phyloP scores from a whole-genome alignment of 495 filamentous ascomycete genomes.

The Tuber umbilicatum region DNA sequence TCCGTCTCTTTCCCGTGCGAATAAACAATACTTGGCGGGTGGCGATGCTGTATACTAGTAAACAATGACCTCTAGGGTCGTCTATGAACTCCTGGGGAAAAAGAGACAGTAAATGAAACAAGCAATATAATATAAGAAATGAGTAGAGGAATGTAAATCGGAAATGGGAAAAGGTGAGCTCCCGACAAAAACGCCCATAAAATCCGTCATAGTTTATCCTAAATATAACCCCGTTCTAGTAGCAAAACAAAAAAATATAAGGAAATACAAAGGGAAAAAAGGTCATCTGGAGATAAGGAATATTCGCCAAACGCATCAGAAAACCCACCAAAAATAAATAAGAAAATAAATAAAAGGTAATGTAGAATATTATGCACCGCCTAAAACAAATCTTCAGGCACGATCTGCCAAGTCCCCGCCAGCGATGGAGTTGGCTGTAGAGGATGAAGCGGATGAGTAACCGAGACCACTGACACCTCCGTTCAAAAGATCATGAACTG shows the following conservation, averaged over 20 bases:
- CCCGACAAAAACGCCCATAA: constrained; percentile 39
- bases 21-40: constrained; percentile 32
- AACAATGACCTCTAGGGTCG: constrained; percentile 37
- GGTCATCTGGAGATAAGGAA: not conserved
- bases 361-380: constrained; percentile 25
- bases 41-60: constrained; percentile 30
- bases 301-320: constrained; percentile 27
- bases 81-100: constrained; percentile 31
- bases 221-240: constrained; percentile 39
- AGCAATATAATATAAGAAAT: constrained; percentile 20
- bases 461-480: constrained; percentile 20
- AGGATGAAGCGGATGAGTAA: constrained; percentile 35
- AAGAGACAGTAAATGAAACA: constrained; percentile 26
- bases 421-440: constrained; percentile 40
- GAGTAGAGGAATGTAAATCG: constrained; percentile 32
- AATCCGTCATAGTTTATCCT: constrained; percentile 39
- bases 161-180: constrained; percentile 28
- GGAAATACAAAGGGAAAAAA: constrained; percentile 18
- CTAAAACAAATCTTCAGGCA: constrained; percentile 30
- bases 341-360: not conserved
- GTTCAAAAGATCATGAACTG: constrained; percentile 76
- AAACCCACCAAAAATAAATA: not conserved
- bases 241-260: constrained; percentile 28
- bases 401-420: constrained; percentile 40
- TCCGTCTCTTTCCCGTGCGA: constrained; percentile 27